Evolutionary conservation across 768 basidiomycete genomes (phyloP), one percentile per base, ranked within the genome.

Genomic region (Termitomyces sp.): DNA sequence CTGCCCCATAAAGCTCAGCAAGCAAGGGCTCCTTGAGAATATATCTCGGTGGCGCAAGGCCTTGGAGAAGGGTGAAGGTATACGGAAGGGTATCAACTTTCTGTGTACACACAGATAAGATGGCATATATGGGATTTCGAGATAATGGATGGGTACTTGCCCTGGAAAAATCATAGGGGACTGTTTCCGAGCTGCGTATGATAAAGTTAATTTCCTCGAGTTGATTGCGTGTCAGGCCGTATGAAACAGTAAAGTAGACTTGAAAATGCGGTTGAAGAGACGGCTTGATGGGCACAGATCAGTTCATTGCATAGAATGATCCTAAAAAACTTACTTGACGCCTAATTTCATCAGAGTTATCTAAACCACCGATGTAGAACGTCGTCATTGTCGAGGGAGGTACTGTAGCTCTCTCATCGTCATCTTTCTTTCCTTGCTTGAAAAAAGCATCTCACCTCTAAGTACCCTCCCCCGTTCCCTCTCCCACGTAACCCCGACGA

Each of bases 401-500:
- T 4, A 94, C 92, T 92, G 51, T 20, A 26, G 41, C 34, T 26
- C 20, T 26, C 20, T 20, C 12, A 20, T 52, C 26, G 20, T 18
- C n/a, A 41, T 28, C 18, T 4, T 13, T 9, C 16, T 24, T n/a
- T n/a, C 12, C 48, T 16, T 18, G 2, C 12, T 8, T 36, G 31
- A n/a, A 46, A n/a, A 37, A 34, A 57, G 22, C 39, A 36, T 56
- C 72, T 39, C 53, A 90, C 92, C 92, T 70, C 87, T 73, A 6
- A 97, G 75, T 53, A 88, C 87, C 54, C 91, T 73, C 3, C 80
- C 94, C 9, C 94, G 79, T 36, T 86, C 80, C 65, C 85, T 86
- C 55, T 92, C 88, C 90, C 92, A 94, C 0, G 80, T 73, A 20
- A 85, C 92, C 1, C 83, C 94, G 20, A 96, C 72, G 34, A 96